Conservation (phyloP, 768 basidiomycete species). For the Lentinula lateritia region DNA sequence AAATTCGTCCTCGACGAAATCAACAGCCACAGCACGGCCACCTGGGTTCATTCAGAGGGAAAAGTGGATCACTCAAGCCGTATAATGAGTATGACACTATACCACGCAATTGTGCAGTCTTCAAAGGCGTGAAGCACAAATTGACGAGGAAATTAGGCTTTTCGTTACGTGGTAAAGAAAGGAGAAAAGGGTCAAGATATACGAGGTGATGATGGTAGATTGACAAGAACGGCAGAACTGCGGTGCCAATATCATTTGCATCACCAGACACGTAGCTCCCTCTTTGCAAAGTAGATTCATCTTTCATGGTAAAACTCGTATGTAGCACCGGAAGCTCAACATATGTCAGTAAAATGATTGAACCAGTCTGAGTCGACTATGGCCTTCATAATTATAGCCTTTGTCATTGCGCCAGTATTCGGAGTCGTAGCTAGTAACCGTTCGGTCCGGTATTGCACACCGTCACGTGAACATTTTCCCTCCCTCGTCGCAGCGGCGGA, state of each 20-base stretch:
- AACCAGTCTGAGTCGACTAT: too few species aligned
- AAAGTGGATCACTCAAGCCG: not conserved
- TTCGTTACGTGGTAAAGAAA: not conserved
- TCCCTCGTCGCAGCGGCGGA: too few species aligned
- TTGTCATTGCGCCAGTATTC: too few species aligned
- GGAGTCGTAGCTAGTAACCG: too few species aligned
- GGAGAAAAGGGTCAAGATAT: not conserved
- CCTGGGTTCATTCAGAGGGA: conserved; percentile 4
- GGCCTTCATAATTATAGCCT: too few species aligned
- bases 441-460: too few species aligned
- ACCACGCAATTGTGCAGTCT: not conserved
- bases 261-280: not conserved
- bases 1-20: conserved; percentile 68
- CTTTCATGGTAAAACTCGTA: too few species aligned
- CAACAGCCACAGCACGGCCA: conserved; percentile 52
- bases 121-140: not conserved
- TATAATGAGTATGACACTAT: not conserved
- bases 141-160: not conserved
- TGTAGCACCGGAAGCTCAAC: too few species aligned
- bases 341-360: too few species aligned
- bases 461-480: too few species aligned
- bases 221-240: not conserved
- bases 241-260: not conserved
- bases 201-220: not conserved
- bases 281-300: not conserved